Conservation (phyloP, 1,284 basidiomycete species). For the Uromyces viciae-fabae region DNA sequence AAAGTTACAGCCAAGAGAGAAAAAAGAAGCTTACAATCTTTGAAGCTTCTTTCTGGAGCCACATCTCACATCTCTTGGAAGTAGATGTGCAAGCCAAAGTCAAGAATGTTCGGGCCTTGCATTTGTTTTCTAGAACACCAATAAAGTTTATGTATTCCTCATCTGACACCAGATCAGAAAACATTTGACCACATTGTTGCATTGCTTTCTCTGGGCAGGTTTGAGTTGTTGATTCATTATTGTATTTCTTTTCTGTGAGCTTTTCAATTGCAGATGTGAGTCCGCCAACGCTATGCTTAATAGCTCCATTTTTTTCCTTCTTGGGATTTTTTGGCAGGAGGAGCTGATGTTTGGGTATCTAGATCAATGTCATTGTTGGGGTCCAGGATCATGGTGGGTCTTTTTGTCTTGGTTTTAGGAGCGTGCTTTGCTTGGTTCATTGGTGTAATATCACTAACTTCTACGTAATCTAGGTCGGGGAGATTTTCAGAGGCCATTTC, state of each 20-base stretch:
- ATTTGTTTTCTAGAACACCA: too few species aligned
- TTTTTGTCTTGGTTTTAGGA: background rate
- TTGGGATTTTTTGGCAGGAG: background rate
- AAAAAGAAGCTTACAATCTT: background rate
- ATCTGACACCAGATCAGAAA: background rate
- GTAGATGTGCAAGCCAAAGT: background rate
- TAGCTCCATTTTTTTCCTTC: background rate
- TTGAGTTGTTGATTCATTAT: background rate
- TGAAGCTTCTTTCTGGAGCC: background rate
- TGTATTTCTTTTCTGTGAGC: background rate
- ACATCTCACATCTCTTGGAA: background rate
- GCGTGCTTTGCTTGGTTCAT: background rate
- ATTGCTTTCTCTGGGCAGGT: background rate
- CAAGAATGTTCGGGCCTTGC: too few species aligned
- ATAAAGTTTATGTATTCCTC: background rate
- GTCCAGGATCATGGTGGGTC: background rate
- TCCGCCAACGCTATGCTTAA: background rate
- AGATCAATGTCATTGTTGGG: background rate
- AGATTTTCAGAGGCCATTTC: background rate
- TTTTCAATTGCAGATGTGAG: background rate
- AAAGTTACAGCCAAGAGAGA: too few species aligned
- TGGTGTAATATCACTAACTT: background rate
- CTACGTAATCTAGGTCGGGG: background rate
- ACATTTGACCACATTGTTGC: background rate
- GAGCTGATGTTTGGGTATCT: background rate